phyloP scores from a whole-genome alignment of 352 stramenopile genomes.

The Plasmopara viticola region DNA sequence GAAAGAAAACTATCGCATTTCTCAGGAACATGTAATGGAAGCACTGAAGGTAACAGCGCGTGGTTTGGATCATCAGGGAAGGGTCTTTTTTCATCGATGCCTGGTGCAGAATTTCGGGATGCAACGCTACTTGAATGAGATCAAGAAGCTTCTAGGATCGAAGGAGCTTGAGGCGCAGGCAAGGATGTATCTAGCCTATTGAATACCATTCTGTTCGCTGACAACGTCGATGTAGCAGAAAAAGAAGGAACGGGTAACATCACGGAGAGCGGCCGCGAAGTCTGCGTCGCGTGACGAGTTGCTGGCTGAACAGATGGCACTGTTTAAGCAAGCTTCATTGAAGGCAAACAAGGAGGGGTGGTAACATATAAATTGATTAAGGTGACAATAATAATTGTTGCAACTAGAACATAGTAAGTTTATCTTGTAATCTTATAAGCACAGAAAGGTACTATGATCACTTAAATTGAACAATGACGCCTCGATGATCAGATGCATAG shows the following conservation, averaged over 20 bases:
- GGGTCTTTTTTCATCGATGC: slow-evolving; percentile 1
- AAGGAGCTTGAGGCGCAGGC: slow-evolving; percentile 28
- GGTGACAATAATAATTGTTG: too few species aligned
- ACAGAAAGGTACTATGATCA: slow-evolving; percentile 4
- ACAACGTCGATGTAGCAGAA: slow-evolving; percentile 14
- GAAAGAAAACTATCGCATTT: slow-evolving; percentile 69
- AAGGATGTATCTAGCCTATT: neutral
- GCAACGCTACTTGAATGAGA: slow-evolving; percentile 24
- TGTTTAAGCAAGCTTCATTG: slow-evolving; percentile 63
- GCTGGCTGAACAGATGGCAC: slow-evolving; percentile 58
- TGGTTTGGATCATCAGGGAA: neutral
- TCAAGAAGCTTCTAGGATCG: slow-evolving; percentile 28
- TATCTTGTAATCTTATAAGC: too few species aligned
- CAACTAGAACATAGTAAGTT: neutral
- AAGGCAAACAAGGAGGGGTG: slow-evolving; percentile 60
- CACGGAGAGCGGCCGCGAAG: slow-evolving; percentile 30
- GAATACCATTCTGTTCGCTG: slow-evolving; percentile 1
- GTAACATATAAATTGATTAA: slow-evolving; percentile 17
- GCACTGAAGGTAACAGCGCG: slow-evolving; percentile 38
- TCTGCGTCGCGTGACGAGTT: slow-evolving; percentile 44
- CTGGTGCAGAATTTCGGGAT: slow-evolving; percentile 31
- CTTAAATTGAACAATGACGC: slow-evolving; percentile 64
- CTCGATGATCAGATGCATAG: slow-evolving; percentile 83
- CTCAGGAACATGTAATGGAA: slow-evolving; percentile 43
- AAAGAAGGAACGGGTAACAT: slow-evolving; percentile 40